phyloP scores from a whole-genome alignment of 345 rosid species.

The Gossypium herbaceum region DNA sequence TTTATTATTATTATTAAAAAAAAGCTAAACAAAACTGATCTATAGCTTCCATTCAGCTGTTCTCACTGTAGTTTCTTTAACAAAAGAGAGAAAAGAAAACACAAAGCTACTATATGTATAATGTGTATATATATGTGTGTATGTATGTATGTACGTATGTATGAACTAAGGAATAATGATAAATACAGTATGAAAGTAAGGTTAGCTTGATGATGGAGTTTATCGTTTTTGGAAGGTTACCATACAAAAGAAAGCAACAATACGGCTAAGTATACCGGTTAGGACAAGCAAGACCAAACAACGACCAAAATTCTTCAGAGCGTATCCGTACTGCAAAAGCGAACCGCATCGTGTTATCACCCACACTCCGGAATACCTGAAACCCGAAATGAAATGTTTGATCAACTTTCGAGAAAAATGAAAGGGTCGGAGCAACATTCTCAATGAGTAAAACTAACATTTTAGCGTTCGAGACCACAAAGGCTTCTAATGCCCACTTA shows the following conservation, averaged over 20 bases:
- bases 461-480: conserved; percentile 89
- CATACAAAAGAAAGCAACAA: conserved; percentile 59
- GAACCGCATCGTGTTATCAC: conserved; percentile 89
- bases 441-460: conserved; percentile 32
- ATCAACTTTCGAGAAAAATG: neutral
- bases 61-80: neutral
- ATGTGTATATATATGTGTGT: neutral
- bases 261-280: conserved; percentile 31
- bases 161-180: neutral
- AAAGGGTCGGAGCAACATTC: neutral
- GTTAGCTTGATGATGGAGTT: conserved; percentile 3
- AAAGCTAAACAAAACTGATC: neutral
- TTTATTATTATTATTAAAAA: no score
- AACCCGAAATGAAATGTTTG: neutral
- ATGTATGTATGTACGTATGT: neutral
- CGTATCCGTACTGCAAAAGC: conserved; percentile 54
- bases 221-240: conserved; percentile 58
- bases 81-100: neutral
- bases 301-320: conserved; percentile 59
- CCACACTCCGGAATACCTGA: conserved; percentile 95
- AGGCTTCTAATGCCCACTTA: conserved; percentile 96
- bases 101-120: neutral
- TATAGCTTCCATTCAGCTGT: neutral
- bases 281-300: conserved; percentile 31
- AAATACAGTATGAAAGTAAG: neutral